These are phyloP conservation scores for Microglena sp. DNA, from an alignment of 139 green algal genomes.

Conservation along the genomic window DNA sequence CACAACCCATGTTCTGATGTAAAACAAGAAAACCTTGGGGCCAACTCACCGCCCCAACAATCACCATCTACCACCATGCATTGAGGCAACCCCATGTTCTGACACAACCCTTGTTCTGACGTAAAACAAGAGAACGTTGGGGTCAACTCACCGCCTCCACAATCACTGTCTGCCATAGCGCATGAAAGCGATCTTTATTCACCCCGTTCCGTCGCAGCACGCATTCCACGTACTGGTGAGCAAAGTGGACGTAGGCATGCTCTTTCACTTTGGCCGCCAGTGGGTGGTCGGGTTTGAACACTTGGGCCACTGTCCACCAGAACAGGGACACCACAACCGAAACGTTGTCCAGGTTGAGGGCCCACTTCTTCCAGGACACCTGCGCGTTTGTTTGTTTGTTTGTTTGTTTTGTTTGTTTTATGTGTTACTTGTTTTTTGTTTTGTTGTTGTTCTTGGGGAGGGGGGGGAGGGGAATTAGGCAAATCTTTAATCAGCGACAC, in stretches of 20 bases:
- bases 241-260: slow-evolving; percentile 20
- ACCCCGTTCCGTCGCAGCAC: slow-evolving; percentile 8
- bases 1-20: no score
- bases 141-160: no score
- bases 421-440: no score
- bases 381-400: slow-evolving; percentile 15
- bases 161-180: slow-evolving; percentile 12
- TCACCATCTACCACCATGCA: no score
- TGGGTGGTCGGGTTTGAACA: slow-evolving; percentile 21
- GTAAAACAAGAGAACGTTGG: no score
- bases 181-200: slow-evolving; percentile 10
- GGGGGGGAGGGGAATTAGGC: no score
- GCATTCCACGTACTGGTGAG: slow-evolving; percentile 13
- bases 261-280: neutral
- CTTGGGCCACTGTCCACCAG: slow-evolving; percentile 30
- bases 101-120: no score
- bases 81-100: no score
- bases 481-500: no score
- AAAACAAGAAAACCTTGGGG: neutral
- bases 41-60: no score
- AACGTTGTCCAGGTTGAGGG: slow-evolving; percentile 16
- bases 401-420: no score
- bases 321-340: slow-evolving; percentile 25
- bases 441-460: no score
- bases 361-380: slow-evolving; percentile 38